These are phyloP conservation scores for Spirogloea muscicola DNA, from an alignment of 139 green algal species.

Conservation along the genomic window DNA sequence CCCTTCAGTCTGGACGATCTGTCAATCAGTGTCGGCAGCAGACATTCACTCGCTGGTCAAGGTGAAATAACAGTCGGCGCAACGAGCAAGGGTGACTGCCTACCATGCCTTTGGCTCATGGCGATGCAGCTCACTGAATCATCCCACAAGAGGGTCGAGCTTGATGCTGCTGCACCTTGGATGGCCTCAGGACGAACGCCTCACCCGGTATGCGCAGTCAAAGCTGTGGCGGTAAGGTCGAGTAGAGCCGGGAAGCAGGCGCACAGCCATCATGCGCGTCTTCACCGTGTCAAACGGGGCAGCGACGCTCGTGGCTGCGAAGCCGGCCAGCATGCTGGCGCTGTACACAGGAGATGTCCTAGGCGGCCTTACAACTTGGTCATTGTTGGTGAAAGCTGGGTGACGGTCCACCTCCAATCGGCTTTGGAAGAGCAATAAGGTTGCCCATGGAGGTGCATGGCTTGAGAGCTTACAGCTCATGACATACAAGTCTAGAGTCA, in stretches of 20 bases:
- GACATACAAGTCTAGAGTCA: no score
- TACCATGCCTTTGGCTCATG: not conserved
- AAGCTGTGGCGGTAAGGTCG: not conserved
- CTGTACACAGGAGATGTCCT: no score
- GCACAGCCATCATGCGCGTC: conserved; percentile 10
- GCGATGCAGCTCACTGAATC: not conserved
- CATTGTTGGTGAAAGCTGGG: no score
- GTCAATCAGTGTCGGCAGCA: not conserved
- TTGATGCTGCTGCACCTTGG: no score
- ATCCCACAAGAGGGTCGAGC: not conserved
- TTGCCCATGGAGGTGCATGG: no score
- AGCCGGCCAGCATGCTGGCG: conserved; percentile 4
- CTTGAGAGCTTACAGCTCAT: no score
- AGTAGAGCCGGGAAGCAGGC: not conserved
- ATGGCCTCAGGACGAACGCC: not conserved
- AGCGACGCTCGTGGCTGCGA: not conserved
- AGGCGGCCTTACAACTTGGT: no score
- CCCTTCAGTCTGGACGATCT: conserved; percentile 15
- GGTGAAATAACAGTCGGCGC: not conserved
- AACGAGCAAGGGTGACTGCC: not conserved
- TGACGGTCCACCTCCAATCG: no score
- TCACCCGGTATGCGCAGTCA: not conserved
- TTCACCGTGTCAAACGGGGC: conserved; percentile 2
- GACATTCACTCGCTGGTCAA: not conserved
- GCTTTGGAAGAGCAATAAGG: no score